Percentiles rank a stretch among this genome's conserved stretches.
These are phyloP conservation scores for Leccinum pallidistipes DNA, from an alignment of 1,284 basidiomycete genomes.

Conservation along the genomic window DNA sequence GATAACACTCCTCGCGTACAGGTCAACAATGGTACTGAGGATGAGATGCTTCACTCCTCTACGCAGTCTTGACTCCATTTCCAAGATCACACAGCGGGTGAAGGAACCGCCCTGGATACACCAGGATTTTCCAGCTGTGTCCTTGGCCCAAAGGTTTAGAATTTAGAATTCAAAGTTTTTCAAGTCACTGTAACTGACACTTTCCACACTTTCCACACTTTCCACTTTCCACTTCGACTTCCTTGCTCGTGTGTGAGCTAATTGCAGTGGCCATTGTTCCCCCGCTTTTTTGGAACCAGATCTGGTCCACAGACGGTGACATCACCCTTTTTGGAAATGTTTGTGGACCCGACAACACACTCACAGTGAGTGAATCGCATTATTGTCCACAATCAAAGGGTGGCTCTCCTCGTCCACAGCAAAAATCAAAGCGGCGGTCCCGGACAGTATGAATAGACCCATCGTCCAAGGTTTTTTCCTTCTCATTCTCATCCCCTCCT, in stretches of 20 bases:
- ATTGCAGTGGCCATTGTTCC: constrained; percentile 7
- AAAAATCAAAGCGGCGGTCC: constrained; percentile 10
- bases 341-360: constrained; percentile 5
- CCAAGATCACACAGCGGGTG: not conserved
- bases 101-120: not conserved
- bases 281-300: not conserved
- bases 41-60: not conserved
- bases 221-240: not conserved
- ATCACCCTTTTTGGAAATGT: not conserved
- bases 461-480: not conserved
- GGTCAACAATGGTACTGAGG: not conserved
- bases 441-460: constrained; percentile 14
- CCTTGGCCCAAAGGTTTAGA: not conserved
- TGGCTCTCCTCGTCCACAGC: constrained; percentile 2
- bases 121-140: not conserved
- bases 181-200: not conserved
- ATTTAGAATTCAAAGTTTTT: not conserved
- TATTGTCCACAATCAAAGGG: constrained; percentile 8
- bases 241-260: not conserved
- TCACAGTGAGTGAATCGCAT: constrained; percentile 3
- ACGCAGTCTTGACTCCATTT: not conserved
- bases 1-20: not conserved
- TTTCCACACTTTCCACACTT: too few species aligned
- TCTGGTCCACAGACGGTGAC: constrained; percentile 11
- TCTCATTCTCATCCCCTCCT: not conserved